A percentile compares a stretch with the other conserved stretches of the same genome.
Conservation (phyloP, 768 basidiomycete genomes). For the Pisolithus orientalis region DNA sequence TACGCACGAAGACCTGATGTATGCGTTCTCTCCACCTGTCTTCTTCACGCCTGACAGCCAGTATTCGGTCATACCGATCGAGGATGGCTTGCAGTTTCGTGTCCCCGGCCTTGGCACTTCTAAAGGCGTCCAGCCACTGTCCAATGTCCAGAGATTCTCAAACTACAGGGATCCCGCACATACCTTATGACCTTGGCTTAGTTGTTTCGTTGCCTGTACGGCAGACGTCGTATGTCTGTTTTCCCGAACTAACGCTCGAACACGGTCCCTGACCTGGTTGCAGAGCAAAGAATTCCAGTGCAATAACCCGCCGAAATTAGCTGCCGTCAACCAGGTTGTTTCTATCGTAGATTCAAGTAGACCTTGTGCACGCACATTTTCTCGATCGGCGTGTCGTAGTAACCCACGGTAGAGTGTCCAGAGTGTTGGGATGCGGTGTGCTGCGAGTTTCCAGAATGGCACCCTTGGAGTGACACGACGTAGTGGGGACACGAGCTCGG, state of each 20-base stretch:
- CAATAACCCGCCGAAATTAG: neutral
- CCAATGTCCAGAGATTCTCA: neutral
- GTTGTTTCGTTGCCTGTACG: constrained; percentile 36
- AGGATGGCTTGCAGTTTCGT: constrained; percentile 39
- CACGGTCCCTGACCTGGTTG: constrained; percentile 50
- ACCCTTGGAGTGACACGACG: constrained; percentile 53
- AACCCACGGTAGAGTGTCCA: constrained; percentile 75
- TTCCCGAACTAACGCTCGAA: constrained; percentile 47
- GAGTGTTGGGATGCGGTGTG: constrained; percentile 71
- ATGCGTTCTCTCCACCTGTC: constrained; percentile 41
- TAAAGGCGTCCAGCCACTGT: constrained; percentile 59
- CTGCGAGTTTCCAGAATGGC: constrained; percentile 62
- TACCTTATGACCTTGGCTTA: constrained; percentile 55
- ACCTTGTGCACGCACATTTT: constrained; percentile 38
- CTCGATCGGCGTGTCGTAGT: constrained; percentile 46
- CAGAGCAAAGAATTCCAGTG: neutral
- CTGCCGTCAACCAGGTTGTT: too few relatives aligned
- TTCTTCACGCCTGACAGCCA: constrained; percentile 46
- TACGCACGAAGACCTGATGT: constrained; percentile 47
- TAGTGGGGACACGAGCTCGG: constrained; percentile 47
- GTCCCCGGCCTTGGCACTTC: constrained; percentile 49
- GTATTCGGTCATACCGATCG: constrained; percentile 51
- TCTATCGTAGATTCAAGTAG: too few relatives aligned
- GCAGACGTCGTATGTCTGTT: constrained; percentile 52
- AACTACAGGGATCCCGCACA: constrained; percentile 10